Evolutionary conservation across 225 moss, liverwort and hornwort species (phyloP).

Genomic region (Pleurozium schreberi): DNA sequence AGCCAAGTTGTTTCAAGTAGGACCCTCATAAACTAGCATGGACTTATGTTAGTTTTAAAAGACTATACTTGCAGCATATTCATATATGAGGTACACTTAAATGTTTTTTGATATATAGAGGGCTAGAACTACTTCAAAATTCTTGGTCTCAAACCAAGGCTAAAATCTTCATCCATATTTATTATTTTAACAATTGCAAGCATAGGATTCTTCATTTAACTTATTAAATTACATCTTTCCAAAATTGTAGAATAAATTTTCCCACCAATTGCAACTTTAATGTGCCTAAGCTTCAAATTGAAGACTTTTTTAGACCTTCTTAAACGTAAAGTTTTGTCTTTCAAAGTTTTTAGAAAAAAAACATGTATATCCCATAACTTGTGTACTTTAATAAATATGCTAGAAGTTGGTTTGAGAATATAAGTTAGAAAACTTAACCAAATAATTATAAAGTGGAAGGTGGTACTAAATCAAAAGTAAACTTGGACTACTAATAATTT

Average conservation of each 20-base stretch:
- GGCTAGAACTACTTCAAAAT: neutral
- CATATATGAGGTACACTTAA: neutral
- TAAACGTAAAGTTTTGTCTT: neutral
- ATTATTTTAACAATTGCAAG: neutral
- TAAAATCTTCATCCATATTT: neutral
- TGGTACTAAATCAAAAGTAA: neutral
- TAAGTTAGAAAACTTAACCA: neutral
- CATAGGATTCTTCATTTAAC: neutral
- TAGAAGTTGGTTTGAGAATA: neutral
- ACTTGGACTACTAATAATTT: neutral
- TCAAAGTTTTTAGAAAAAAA: neutral
- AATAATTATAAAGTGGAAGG: neutral
- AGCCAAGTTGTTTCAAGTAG: neutral
- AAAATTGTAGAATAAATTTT: neutral
- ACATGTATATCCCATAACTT: neutral
- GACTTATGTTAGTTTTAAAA: neutral
- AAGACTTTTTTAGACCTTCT: neutral
- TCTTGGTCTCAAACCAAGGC: neutral
- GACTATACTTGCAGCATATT: neutral
- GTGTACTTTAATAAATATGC: neutral
- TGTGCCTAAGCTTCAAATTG: neutral
- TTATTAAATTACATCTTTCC: neutral
- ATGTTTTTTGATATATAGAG: neutral
- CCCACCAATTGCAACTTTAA: neutral
- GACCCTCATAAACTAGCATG: accelerated